Base-by-base conservation (phyloP, 345 rosid species). In the Euphorbia lathyris region DNA sequence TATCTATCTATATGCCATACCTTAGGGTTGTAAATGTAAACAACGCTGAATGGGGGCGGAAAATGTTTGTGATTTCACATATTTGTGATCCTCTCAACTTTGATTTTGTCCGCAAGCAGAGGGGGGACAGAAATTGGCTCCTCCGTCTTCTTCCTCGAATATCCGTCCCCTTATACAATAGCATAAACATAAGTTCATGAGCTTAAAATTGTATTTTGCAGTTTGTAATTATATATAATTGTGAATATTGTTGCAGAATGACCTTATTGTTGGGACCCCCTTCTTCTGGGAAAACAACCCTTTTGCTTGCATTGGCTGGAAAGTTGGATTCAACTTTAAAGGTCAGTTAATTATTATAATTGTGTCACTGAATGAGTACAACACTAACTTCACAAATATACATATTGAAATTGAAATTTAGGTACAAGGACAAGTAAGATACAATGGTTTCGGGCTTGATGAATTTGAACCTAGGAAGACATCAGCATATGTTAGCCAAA, bases 401-500 rank as follows among this genome's bases (percentile, higher is more conserved):
- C 14, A 16, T 29, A 3, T 61, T n/a, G 16, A 9, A 34, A 12
- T n/a, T 61, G 9, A 61, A 61, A 66, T 27, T 19, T 51, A 66
- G 58, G 58, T 66, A 3, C 1, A 47, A 50, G 69, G 69, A 59
- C 82, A 79, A 42, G 57, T 83, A 52, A 83, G 84, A 7, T 92
- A 89, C 77, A 92, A 92, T 76, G 98, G 98, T 11, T 68, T 82
- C 59, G 80, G 53, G 61, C 63, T 92, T 7, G 76, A 79, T n/a
- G 96, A 92, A 63, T 83, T 92, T 75, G 92, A 86, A 38, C 87
- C 98, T 5, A 86, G 77, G 72, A 92, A 92, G 78, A 86, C 96
- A 50, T 88, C 98, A 1, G 98, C 94, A 1, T 92, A 90, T 63
- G 88, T 92, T 57, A 87, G 98, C 68, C 98, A 92, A 76, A 90